A percentile compares a stretch with the other conserved stretches of the same genome.
These are phyloP conservation scores for Auricularia sp. DNA, from an alignment of 768 basidiomycete genomes.

Conservation along the genomic window DNA sequence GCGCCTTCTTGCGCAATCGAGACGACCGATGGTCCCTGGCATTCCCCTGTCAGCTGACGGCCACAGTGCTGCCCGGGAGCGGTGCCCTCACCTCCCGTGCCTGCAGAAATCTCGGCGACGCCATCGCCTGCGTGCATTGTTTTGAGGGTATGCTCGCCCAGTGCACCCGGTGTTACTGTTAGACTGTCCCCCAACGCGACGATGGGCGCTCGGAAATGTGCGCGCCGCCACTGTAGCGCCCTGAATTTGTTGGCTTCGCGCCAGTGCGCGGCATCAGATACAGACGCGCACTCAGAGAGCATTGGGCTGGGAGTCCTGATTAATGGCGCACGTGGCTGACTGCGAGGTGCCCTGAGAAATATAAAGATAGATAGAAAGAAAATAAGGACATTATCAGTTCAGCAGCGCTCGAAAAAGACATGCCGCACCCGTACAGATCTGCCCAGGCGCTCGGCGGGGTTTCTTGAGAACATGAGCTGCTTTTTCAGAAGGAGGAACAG, in stretches of 20 bases:
- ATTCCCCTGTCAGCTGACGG: not conserved
- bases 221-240: not conserved
- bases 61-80: not conserved
- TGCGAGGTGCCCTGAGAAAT: too few relatives aligned
- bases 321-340: too few relatives aligned
- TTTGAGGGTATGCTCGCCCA: not conserved
- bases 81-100: not conserved
- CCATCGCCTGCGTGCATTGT: not conserved
- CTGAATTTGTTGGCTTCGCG: not conserved
- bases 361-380: too few relatives aligned
- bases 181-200: not conserved
- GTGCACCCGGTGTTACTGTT: not conserved
- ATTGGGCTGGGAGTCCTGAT: not conserved
- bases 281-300: not conserved
- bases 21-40: not conserved
- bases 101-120: not conserved
- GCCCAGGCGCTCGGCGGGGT: too few relatives aligned
- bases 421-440: too few relatives aligned
- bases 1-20: not conserved
- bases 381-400: too few relatives aligned
- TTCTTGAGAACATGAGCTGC: too few relatives aligned
- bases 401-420: too few relatives aligned
- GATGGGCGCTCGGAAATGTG: not conserved
- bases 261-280: not conserved
- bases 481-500: not conserved